Base-by-base conservation (phyloP, 495 filamentous ascomycete species). In the Neurospora pannonica region DNA sequence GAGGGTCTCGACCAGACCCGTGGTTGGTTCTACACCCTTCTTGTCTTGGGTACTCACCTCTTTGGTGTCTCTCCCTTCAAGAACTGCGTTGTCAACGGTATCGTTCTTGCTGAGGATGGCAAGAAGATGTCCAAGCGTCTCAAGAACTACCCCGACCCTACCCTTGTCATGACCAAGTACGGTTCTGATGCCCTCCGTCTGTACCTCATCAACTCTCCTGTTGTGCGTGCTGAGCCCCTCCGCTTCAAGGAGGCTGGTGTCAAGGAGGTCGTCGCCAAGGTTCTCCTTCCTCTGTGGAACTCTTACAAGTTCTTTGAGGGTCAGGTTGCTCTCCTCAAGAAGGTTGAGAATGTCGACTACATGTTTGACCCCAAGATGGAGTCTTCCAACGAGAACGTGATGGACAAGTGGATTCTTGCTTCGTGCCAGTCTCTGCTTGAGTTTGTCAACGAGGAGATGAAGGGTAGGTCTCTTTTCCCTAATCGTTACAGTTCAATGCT, bases 81-180 rank as follows among this genome's bases (percentile, higher is more conserved):
- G 84, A 98, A 98, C 81, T 97, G 94, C 78, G 93, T 98, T 15
- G 97, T 98, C 62, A 98, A 97, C 78, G 96, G 96, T 13, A 97
- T 99, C 72, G 96, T 99, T 1, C 87, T 99, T 38, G 96, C 81
- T 8, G 94, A 97, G 81, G 94, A 98, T 78, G 96, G 96, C 71
- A 98, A 97, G 86, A 99, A 99, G 86, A 99, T 99, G 96, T 98
- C 95, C 1, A 99, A 99, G 86, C 89, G 97, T 48, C 85, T 97
- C 46, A 96, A 98, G 86, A 99, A 99, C 82, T 99, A 98, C 80
- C 97, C 97, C 10, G 97, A 98, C 78, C 96, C 97, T 13, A 84
- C 83, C 40, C 80, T 94, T 24, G 88, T 99, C 76, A 97, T 99
- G 87, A 82, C 92, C 69, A 90, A 91, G 73, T 97, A 97, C 78